Percentiles rank a stretch among this genome's conserved stretches.
These are phyloP conservation scores for Entamoeba histolytica DNA, from an alignment of 208 protist genomes.

Conservation along the genomic window DNA sequence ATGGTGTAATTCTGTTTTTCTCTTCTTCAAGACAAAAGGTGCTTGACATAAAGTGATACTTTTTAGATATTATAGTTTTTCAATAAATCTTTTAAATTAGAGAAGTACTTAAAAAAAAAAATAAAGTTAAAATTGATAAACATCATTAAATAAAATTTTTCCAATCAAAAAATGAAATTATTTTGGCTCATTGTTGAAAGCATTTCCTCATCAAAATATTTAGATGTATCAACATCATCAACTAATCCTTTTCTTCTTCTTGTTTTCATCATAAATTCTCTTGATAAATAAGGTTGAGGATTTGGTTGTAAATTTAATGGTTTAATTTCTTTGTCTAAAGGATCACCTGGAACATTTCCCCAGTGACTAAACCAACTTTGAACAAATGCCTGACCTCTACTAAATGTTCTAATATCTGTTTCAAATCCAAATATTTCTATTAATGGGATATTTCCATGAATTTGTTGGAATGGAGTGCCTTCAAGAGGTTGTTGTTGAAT, in stretches of 20 bases:
- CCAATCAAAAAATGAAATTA: not conserved
- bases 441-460: slow-evolving; percentile 63
- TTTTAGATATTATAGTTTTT: too few species aligned
- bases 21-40: too few species aligned
- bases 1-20: too few species aligned
- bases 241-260: slow-evolving; percentile 72
- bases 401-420: slow-evolving; percentile 81
- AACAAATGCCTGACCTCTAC: slow-evolving; percentile 60
- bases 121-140: too few species aligned
- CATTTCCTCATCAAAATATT: slow-evolving; percentile 57
- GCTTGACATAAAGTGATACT: too few species aligned
- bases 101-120: too few species aligned
- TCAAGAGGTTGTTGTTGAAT: slow-evolving; percentile 59
- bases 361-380: slow-evolving; percentile 70
- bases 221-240: slow-evolving; percentile 54
- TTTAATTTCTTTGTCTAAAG: slow-evolving; percentile 74
- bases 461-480: slow-evolving; percentile 74
- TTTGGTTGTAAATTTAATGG: slow-evolving; percentile 75
- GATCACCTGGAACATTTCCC: slow-evolving; percentile 81
- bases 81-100: too few species aligned
- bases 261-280: slow-evolving; percentile 96
- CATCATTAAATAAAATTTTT: too few species aligned
- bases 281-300: slow-evolving; percentile 63
- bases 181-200: not conserved
- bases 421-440: slow-evolving; percentile 97